Conservation (phyloP, 345 rosid genomes). For the Iberis pinnata region DNA sequence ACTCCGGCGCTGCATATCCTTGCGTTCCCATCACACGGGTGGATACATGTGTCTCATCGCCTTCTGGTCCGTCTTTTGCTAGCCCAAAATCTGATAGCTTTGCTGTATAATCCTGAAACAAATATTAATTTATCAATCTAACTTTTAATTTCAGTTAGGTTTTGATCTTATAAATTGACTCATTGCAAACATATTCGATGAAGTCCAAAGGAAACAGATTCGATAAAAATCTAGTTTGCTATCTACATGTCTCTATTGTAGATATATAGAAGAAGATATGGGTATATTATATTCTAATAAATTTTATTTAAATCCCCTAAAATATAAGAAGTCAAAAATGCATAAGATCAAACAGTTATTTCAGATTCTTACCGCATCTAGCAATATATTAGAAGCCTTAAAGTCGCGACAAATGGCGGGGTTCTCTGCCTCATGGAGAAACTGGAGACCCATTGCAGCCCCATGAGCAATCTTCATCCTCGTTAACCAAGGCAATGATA, state of each 20-base stretch:
- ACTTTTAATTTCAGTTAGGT: too few relatives aligned
- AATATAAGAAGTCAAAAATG: too few relatives aligned
- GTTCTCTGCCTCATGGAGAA: not conserved
- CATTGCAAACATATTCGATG: too few relatives aligned
- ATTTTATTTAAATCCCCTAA: too few relatives aligned
- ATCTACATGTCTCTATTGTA: too few relatives aligned
- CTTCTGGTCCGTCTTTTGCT: constrained; percentile 90
- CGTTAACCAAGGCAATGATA: not conserved
- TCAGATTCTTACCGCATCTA: not conserved
- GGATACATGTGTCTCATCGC: constrained; percentile 78
- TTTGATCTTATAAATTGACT: too few relatives aligned
- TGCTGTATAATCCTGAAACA: constrained; percentile 56
- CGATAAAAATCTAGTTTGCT: too few relatives aligned
- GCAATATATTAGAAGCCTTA: not conserved
- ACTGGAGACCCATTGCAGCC: not conserved
- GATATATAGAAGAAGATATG: too few relatives aligned
- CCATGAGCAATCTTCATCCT: not conserved
- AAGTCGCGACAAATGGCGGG: not conserved
- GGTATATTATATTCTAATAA: too few relatives aligned
- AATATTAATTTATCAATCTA: not conserved
- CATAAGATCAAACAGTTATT: too few relatives aligned
- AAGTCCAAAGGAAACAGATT: too few relatives aligned
- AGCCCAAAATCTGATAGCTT: constrained; percentile 86
- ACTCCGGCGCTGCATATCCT: constrained; percentile 92
- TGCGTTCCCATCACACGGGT: constrained; percentile 93